Conservation (phyloP, 306 rosid species). For the Glycine tomentella region DNA sequence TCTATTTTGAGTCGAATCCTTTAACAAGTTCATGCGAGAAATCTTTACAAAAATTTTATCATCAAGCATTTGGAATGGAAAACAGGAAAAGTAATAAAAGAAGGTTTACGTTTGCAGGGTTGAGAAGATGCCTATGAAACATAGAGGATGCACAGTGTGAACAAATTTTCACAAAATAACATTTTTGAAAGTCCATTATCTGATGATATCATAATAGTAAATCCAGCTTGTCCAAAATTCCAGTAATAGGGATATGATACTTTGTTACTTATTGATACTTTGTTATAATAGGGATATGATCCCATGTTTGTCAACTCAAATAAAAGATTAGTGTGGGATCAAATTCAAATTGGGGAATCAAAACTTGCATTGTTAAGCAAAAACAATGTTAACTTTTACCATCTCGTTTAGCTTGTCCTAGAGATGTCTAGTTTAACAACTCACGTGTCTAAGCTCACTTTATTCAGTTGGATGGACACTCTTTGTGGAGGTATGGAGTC, state of each 20-base stretch:
- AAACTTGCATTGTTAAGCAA: constrained; percentile 10
- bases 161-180: constrained; percentile 7
- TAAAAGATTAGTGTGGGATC: not conserved
- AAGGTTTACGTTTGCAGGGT: not conserved
- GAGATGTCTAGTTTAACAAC: constrained; percentile 6
- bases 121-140: not conserved
- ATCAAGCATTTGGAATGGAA: not conserved
- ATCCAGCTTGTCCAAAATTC: not conserved
- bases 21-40: too few species aligned
- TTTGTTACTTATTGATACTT: not conserved
- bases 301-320: constrained; percentile 20
- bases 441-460: not conserved
- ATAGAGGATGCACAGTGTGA: constrained; percentile 2
- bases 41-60: too few species aligned
- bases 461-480: constrained; percentile 9
- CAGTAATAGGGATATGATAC: too few species aligned
- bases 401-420: constrained; percentile 8
- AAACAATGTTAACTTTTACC: not conserved
- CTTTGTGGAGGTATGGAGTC: constrained; percentile 22
- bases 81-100: not conserved
- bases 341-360: not conserved
- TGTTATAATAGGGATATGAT: constrained; percentile 18
- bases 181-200: constrained; percentile 15
- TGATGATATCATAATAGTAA: constrained; percentile 26
- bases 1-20: too few species aligned